Base-by-base conservation (phyloP, 176 grass and related monocot species). In the Oryza meridionalis region DNA sequence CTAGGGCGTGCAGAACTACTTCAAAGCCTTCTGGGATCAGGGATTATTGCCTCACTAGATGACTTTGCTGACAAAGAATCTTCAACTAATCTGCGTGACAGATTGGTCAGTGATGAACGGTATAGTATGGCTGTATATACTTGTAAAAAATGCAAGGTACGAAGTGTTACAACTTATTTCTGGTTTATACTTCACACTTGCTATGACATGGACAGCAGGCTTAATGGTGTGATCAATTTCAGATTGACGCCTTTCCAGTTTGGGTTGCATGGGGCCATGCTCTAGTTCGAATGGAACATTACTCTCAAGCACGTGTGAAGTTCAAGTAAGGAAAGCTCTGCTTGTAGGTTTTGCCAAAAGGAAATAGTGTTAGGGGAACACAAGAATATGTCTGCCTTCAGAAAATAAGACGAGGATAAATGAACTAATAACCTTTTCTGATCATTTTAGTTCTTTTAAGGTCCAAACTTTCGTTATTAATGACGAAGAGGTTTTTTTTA, bases 51-150 rank as follows among this genome's bases (percentile, higher is more conserved):
- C 25, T 95, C 90, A 16, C 89, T 98, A 84, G 89, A 98, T 92
- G 96, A 98, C 81, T 93, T 94, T 19, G 88, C 89, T 75, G 89
- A 95, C 77, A 98, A 95, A 84, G 92, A 93, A 78, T 93, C 96
- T 88, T 90, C 96, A 90, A 90, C 67, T 82, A 71, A 35, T 45
- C 67, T 98, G 35, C 89, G 96, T 82, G 96, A 98, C 82, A 85
- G 90, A 83, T 84, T 98, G 55, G 90, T 95, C 45, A 80, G 79
- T 4, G 87, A 93, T 90, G 96, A 98, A 76, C 72, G 82, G 32
- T 98, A 98, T 81, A 98, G 96, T 85, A 95, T 95, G 96, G 96
- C 93, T 86, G 91, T 98, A 78, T 98, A 98, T 87, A 98, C 96
- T 75, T 95, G 92, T 86, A 98, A 86, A 88, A 98, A 98, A 69